These are phyloP conservation scores for Penicillium olsonii DNA, from an alignment of 2,329 filamentous ascomycete genomes.

Conservation along the genomic window DNA sequence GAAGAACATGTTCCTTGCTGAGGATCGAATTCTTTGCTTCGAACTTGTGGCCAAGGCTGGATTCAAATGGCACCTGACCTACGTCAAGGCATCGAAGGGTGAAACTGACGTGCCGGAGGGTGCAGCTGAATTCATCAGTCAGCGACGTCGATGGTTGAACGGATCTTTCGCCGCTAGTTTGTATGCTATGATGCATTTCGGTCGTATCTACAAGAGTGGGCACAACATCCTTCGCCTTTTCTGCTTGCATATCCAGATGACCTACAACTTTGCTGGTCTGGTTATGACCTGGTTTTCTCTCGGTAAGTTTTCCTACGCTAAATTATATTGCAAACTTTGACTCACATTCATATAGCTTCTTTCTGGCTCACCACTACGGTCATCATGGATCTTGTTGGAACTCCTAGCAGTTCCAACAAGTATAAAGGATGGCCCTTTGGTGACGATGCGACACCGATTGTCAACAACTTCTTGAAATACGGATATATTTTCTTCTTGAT, in stretches of 20 bases:
- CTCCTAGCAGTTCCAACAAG: conserved; percentile 21
- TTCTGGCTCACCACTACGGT: conserved; percentile 29
- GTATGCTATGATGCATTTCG: conserved; percentile 96
- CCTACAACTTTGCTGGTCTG: conserved; percentile 87
- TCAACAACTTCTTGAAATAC: conserved; percentile 89
- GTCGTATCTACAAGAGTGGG: conserved; percentile 94
- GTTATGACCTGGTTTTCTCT: conserved; percentile 85
- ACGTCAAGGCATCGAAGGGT: conserved; percentile 97
- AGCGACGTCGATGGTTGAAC: conserved; percentile 96
- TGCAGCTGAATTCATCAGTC: conserved; percentile 91
- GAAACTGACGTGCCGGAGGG: conserved; percentile 99
- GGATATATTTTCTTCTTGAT: conserved; percentile 87
- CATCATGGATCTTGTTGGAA: conserved; percentile 30
- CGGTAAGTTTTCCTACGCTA: conserved; percentile 41
- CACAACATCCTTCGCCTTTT: conserved; percentile 97
- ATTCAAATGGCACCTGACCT: conserved; percentile 96
- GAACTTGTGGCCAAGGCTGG: conserved; percentile 96
- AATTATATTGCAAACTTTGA: not conserved
- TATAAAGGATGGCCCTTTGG: conserved; percentile 28
- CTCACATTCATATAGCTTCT: conserved; percentile 18
- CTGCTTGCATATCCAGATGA: conserved; percentile 91
- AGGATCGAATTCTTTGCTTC: conserved; percentile 99
- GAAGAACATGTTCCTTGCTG: conserved; percentile 99
- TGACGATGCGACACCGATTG: conserved; percentile 61
- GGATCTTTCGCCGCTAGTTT: conserved; percentile 95